Evolutionary conservation across 2,329 filamentous ascomycete genomes (phyloP).

Genomic region (Pyrenophora tritici-repentis): DNA sequence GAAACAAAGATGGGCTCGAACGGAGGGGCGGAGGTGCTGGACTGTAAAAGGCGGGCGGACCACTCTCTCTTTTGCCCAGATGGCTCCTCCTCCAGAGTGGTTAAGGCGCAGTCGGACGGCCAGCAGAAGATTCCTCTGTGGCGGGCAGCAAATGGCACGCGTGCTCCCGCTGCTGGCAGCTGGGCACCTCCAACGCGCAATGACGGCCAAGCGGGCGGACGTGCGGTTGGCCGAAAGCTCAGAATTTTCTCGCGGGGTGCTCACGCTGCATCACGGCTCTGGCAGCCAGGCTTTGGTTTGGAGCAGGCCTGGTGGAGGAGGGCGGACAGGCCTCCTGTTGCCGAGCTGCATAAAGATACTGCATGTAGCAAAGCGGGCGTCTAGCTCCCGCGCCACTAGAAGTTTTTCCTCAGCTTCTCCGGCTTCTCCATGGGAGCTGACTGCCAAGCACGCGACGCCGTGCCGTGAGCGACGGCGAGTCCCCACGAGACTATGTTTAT

Average conservation of each 20-base stretch:
- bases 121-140: conserved; percentile 15
- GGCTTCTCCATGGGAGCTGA: conserved; percentile 37
- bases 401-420: conserved; percentile 33
- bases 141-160: conserved; percentile 31
- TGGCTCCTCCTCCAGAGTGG: conserved; percentile 19
- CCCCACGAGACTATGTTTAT: not conserved
- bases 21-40: conserved; percentile 43
- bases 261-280: conserved; percentile 16
- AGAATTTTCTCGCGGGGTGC: conserved; percentile 37
- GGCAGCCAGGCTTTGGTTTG: conserved; percentile 3
- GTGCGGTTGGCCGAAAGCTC: conserved; percentile 27
- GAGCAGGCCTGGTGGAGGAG: conserved; percentile 20
- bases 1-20: conserved; percentile 44
- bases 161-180: conserved; percentile 11
- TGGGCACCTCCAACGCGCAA: conserved; percentile 22
- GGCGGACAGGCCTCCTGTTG: conserved; percentile 23
- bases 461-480: not conserved
- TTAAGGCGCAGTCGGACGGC: conserved; percentile 24
- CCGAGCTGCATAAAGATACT: conserved; percentile 24
- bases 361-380: conserved; percentile 6
- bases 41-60: conserved; percentile 43
- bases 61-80: conserved; percentile 26
- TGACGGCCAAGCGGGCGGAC: conserved; percentile 27
- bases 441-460: not conserved
- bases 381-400: conserved; percentile 33